Evolutionary conservation across 2,329 filamentous ascomycete species (phyloP).

Genomic region (Colletotrichum echinochloae): DNA sequence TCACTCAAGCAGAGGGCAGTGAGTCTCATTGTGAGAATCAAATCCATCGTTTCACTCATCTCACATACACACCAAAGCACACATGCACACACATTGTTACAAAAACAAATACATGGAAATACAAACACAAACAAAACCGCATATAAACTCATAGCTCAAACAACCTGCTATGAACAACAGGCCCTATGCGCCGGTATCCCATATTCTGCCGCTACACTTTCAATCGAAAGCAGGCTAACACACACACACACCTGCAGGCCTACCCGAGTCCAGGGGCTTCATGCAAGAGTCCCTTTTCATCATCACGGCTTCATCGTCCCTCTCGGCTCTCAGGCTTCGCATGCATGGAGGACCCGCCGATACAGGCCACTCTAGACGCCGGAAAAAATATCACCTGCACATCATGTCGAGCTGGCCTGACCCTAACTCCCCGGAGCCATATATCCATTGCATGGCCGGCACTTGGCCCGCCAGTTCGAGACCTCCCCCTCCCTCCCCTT

Average conservation of each 20-base stretch:
- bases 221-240: not conserved
- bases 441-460: conserved; percentile 20
- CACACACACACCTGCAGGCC: not conserved
- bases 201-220: not conserved
- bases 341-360: conserved; percentile 1
- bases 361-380: not conserved
- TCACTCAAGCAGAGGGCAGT: not conserved
- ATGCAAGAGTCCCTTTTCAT: not conserved
- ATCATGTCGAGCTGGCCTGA: not conserved
- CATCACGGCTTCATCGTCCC: conserved; percentile 1
- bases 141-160: too few relatives aligned
- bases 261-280: not conserved
- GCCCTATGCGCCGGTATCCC: not conserved
- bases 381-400: conserved; percentile 17
- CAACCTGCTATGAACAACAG: not conserved
- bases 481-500: conserved; percentile 22
- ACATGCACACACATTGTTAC: not conserved
- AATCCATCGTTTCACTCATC: not conserved
- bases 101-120: not conserved
- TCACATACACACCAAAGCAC: not conserved
- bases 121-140: too few relatives aligned
- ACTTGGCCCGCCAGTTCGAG: conserved; percentile 20
- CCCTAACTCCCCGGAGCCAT: not conserved
- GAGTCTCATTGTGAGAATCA: conserved; percentile 3
- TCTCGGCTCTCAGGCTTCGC: not conserved